These are phyloP conservation scores for Fonsecaea nubica DNA, from an alignment of 2,329 filamentous ascomycete genomes.

Conservation along the genomic window DNA sequence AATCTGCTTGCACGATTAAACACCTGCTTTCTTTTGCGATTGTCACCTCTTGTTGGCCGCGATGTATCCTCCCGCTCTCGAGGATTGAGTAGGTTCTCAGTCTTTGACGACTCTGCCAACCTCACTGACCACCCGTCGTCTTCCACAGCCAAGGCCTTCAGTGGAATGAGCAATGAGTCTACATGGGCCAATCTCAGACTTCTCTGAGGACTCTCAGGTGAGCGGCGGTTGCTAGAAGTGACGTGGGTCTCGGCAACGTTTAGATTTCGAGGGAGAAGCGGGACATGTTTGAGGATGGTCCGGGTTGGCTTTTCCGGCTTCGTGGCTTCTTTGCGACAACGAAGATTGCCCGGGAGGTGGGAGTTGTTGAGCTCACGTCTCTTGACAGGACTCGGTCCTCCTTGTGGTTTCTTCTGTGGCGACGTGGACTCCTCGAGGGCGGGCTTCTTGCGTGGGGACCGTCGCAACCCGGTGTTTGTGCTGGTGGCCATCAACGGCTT, in stretches of 20 bases:
- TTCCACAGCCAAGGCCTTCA: conserved; percentile 41
- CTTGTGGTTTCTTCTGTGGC: conserved; percentile 17
- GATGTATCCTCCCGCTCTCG: conserved; percentile 29
- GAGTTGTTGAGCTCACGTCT: background rate
- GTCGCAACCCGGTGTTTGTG: conserved; percentile 25
- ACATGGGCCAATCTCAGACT: conserved; percentile 44
- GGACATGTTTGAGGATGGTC: conserved; percentile 12
- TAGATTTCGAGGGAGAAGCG: conserved; percentile 17
- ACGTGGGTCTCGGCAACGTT: conserved; percentile 8
- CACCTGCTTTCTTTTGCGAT: conserved; percentile 8
- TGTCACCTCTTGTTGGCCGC: background rate
- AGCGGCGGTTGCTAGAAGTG: conserved; percentile 30
- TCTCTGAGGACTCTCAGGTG: conserved; percentile 29
- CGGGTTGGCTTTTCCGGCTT: background rate
- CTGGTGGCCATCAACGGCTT: conserved; percentile 31
- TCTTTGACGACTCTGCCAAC: background rate
- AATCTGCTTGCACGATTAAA: conserved; percentile 32
- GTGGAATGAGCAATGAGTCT: conserved; percentile 46
- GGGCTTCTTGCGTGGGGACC: conserved; percentile 37
- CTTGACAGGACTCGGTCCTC: background rate
- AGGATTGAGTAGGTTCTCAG: conserved; percentile 29
- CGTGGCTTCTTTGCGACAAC: conserved; percentile 3
- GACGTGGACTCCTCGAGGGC: background rate
- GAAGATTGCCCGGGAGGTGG: background rate
- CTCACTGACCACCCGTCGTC: background rate